Evolutionary conservation across 2,329 filamentous ascomycete genomes (phyloP), one percentile per base, ranked within the genome.

Genomic region (Amauroascus niger): DNA sequence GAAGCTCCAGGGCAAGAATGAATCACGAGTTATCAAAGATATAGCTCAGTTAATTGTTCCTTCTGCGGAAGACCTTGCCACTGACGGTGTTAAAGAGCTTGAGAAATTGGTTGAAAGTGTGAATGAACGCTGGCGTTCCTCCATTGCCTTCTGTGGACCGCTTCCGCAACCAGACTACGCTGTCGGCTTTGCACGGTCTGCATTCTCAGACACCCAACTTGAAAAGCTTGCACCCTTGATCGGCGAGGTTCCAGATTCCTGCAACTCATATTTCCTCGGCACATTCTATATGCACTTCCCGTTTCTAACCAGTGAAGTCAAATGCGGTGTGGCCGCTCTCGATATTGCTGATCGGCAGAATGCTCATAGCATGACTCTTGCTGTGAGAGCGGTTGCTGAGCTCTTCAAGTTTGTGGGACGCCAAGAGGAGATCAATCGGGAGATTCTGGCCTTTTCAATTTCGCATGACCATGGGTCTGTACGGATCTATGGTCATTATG

Each of bases 231-330:
- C 61, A 6, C 68, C 69, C 6, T 71, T 70, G 44, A 52, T 66
- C 11, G 59, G 59, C 49, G 48, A 58, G n/a, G 50, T 56, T 33
- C 62, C 11, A 4, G 24, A 16, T 8, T 22, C 64, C n/a, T 64
- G 71, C 53, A 60, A 20, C 26, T 77, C 69, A 18, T 69, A 62
- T 57, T 75, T 77, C 51, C 72, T 74, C 65, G 69, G 60, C 7
- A 78, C 71, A 47, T 22, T 9, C 14, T 30, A 37, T 4, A 76
- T 77, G 65, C 74, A 71, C 63, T 76, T 79, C 57, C 74, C 74
- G 2, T 79, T 77, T 57, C 63, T 79, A 0, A 70, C 71, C 0
- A 74, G 69, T 60, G 72, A 79, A 60, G 73, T 76, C 0, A 76
- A 76, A 61, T 74, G 69, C 55, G 67, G 72, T 41, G 60, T 63